Base-by-base conservation (phyloP, 2,329 filamentous ascomycete species). In the Pseudogymnoascus sp. region DNA sequence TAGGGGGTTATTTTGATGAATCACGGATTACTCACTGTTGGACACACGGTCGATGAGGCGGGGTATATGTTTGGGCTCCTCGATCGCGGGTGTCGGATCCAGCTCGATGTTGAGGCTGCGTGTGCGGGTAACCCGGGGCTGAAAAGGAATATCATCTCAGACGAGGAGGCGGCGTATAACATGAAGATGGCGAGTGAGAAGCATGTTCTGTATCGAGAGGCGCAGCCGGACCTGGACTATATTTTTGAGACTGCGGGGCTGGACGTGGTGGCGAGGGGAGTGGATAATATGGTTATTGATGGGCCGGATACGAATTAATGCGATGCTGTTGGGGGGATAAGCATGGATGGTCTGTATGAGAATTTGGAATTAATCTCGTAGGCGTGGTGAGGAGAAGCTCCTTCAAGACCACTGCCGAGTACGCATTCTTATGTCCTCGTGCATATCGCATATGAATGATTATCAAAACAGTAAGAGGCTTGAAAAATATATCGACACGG, bases 21-120 rank as follows among this genome's bases (percentile, higher is more conserved):
- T 72, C 88, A 91, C 74, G 89, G 89, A 0, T 75, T 92, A 37
- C 74, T 91, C 60, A 89, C 87, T 0, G 88, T 90, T 0, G 89
- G 89, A 3, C 70, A 74, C 6, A 91, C 88, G 0, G 88, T 91
- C 1, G 88, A 91, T 70, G 88, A 91, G 74, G 88, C 88, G 1
- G 85, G 85, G 0, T 91, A 87, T 72, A 73, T 90, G 61, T 88
- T 90, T 71, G 85, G 83, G 0, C 75, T 88, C 50, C 79, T 90
- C 72, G 88, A 91, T 73, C 80, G 87, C 59, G 85, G 82, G 56
- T 91, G 88, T 72, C 80, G 84, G 63, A 82, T 89, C 33, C 88
- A 91, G 75, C 76, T 90, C 61, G 77, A 81, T 68, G 84, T 86
- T 38, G 88, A 91, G 75, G 87, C 88, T 0, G 88, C 88, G 0